A percentile compares a stretch with the other conserved stretches of the same genome.
These are phyloP conservation scores for Pascua sp. DNA, from an alignment of 1,284 basidiomycete genomes.

Conservation along the genomic window DNA sequence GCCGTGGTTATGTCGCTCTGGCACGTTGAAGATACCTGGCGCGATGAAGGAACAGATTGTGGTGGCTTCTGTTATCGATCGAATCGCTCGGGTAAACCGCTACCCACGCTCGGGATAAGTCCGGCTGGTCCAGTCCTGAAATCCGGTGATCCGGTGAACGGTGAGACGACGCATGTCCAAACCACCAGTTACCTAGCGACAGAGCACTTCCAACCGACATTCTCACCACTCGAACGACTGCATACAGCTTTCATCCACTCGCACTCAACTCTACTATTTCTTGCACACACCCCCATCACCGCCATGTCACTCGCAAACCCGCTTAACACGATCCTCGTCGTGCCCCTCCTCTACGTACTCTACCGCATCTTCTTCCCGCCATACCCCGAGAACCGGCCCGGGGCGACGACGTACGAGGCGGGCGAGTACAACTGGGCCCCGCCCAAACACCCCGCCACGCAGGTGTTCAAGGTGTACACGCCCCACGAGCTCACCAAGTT, in stretches of 20 bases:
- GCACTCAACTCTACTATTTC: neutral
- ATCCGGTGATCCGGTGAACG: too few relatives aligned
- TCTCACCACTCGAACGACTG: neutral
- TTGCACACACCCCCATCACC: neutral
- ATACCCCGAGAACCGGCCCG: slow-evolving; percentile 35
- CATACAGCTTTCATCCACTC: neutral
- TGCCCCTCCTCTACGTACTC: slow-evolving; percentile 71
- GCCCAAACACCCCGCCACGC: slow-evolving; percentile 67
- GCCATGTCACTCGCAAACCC: slow-evolving; percentile 41
- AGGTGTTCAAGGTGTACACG: slow-evolving; percentile 71
- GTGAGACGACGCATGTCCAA: too few relatives aligned
- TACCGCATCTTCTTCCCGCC: slow-evolving; percentile 69
- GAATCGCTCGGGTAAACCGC: too few relatives aligned
- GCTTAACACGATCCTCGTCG: slow-evolving; percentile 62
- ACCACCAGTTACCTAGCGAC: too few relatives aligned
- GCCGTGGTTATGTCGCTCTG: too few relatives aligned
- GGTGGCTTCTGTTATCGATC: too few relatives aligned
- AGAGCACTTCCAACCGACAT: neutral
- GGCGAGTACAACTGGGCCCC: slow-evolving; percentile 82
- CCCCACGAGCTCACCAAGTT: slow-evolving; percentile 67
- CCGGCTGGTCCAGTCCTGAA: too few relatives aligned
- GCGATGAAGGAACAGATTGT: too few relatives aligned
- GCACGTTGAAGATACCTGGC: too few relatives aligned
- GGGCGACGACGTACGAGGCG: slow-evolving; percentile 21
- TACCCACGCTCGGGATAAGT: too few relatives aligned